A percentile compares a stretch with the other conserved stretches of the same genome.
These are phyloP conservation scores for Boletus rubroflammeus DNA, from an alignment of 768 basidiomycete genomes.

Conservation along the genomic window DNA sequence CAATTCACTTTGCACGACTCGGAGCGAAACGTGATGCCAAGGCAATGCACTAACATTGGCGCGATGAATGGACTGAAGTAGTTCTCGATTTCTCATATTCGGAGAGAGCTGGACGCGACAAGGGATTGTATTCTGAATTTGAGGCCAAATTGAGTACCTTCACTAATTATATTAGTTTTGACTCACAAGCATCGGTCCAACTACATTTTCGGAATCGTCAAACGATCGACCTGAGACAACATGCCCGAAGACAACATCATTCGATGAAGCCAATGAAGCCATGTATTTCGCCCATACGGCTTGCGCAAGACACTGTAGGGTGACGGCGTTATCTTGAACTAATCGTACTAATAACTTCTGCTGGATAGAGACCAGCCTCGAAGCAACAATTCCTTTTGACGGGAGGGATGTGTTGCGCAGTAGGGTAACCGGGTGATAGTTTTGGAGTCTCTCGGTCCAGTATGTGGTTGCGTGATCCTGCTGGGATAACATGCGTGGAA, in stretches of 20 bases:
- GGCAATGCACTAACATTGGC: slow-evolving; percentile 37
- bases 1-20: slow-evolving; percentile 37
- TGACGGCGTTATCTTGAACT: slow-evolving; percentile 29
- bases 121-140: slow-evolving; percentile 43
- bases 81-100: slow-evolving; percentile 27
- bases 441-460: slow-evolving; percentile 33
- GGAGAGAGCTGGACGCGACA: slow-evolving; percentile 36
- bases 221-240: slow-evolving; percentile 44
- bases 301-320: slow-evolving; percentile 36
- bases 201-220: slow-evolving; percentile 39
- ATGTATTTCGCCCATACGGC: slow-evolving; percentile 31
- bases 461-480: slow-evolving; percentile 37
- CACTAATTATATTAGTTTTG: not conserved
- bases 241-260: slow-evolving; percentile 45
- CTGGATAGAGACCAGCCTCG: slow-evolving; percentile 14
- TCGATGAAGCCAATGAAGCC: slow-evolving; percentile 15
- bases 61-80: slow-evolving; percentile 37
- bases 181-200: slow-evolving; percentile 46
- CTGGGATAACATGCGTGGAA: slow-evolving; percentile 37
- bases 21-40: slow-evolving; percentile 46
- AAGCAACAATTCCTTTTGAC: slow-evolving; percentile 6
- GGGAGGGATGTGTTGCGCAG: slow-evolving; percentile 12
- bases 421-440: slow-evolving; percentile 21
- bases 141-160: not conserved
- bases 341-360: slow-evolving; percentile 3